A percentile compares a stretch with the other conserved stretches of the same genome.
Conservation (phyloP, 495 filamentous ascomycete species). For the Penicillium atrosanguineum region DNA sequence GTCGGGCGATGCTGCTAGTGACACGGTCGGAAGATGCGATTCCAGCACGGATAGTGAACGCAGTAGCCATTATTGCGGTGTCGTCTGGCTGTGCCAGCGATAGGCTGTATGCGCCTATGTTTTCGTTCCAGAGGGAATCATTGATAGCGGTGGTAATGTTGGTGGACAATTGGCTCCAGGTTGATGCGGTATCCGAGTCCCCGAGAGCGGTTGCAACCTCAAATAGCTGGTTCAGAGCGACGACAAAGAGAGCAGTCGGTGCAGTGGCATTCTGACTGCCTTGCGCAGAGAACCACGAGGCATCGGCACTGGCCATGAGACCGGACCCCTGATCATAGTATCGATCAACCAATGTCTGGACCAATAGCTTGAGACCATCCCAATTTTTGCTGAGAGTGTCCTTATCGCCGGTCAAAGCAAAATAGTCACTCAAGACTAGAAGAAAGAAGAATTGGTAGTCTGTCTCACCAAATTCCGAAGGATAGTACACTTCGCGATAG, state of each 20-base stretch:
- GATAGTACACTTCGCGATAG: conserved; percentile 9
- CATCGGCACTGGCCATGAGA: conserved; percentile 10
- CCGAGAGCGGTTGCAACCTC: conserved; percentile 5
- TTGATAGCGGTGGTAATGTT: conserved; percentile 22
- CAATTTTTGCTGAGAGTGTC: not conserved
- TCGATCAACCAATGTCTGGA: conserved; percentile 5
- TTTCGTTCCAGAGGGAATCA: conserved; percentile 23
- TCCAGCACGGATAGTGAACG: conserved; percentile 27
- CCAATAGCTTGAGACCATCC: not conserved
- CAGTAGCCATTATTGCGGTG: conserved; percentile 9
- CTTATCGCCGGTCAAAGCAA: conserved; percentile 11
- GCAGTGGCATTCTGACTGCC: conserved; percentile 8
- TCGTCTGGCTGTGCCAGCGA: not conserved
- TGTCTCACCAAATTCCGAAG: conserved; percentile 14
- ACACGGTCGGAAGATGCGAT: conserved; percentile 23
- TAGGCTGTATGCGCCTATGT: conserved; percentile 22
- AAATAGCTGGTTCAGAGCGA: conserved; percentile 9
- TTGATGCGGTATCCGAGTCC: not conserved
- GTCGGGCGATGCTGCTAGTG: not conserved
- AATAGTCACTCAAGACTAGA: conserved; percentile 19
- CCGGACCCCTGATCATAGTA: conserved; percentile 21
- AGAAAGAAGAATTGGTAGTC: conserved; percentile 31
- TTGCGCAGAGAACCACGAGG: conserved; percentile 14
- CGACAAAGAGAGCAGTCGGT: not conserved
- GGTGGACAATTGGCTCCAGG: not conserved